phyloP scores from a whole-genome alignment of 2,329 filamentous ascomycete species.

The Neonectria punicea region DNA sequence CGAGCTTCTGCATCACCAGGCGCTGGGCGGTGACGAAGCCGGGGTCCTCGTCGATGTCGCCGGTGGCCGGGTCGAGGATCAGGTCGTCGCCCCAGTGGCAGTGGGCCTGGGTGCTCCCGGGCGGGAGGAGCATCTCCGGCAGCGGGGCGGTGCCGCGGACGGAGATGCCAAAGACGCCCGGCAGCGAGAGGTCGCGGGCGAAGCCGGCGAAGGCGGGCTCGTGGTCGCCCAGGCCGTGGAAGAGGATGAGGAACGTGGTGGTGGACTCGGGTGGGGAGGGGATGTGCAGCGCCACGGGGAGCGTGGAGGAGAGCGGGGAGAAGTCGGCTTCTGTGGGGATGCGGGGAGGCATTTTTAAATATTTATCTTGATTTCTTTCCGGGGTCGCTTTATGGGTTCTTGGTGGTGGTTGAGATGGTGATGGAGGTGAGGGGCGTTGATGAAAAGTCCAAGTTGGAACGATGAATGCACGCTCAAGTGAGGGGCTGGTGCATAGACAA shows the following conservation, averaged over 20 bases:
- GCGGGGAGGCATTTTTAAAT: constrained; percentile 54
- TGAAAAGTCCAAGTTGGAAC: constrained; percentile 9
- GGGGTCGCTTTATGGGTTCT: not conserved
- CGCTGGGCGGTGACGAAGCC: constrained; percentile 64
- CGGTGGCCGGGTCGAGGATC: constrained; percentile 59
- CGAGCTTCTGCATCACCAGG: constrained; percentile 61
- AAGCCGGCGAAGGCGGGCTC: constrained; percentile 75
- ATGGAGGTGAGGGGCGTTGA: constrained; percentile 8
- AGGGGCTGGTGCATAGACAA: not conserved
- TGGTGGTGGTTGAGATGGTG: not conserved
- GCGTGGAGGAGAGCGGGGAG: constrained; percentile 51
- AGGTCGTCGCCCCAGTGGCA: constrained; percentile 78
- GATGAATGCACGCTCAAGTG: constrained; percentile 5
- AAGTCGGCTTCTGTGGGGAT: constrained; percentile 65
- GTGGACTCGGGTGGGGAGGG: constrained; percentile 68
- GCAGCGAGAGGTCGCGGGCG: constrained; percentile 74
- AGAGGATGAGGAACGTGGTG: constrained; percentile 80
- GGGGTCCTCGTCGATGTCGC: constrained; percentile 69
- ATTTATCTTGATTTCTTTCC: not conserved
- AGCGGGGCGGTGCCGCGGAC: constrained; percentile 77
- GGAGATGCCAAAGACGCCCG: constrained; percentile 80
- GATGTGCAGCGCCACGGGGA: constrained; percentile 59
- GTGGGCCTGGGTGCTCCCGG: constrained; percentile 44
- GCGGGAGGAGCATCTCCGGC: constrained; percentile 69
- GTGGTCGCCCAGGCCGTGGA: constrained; percentile 87